Base-by-base conservation (phyloP, 352 stramenopile species). In the Pythium insidiosum region DNA sequence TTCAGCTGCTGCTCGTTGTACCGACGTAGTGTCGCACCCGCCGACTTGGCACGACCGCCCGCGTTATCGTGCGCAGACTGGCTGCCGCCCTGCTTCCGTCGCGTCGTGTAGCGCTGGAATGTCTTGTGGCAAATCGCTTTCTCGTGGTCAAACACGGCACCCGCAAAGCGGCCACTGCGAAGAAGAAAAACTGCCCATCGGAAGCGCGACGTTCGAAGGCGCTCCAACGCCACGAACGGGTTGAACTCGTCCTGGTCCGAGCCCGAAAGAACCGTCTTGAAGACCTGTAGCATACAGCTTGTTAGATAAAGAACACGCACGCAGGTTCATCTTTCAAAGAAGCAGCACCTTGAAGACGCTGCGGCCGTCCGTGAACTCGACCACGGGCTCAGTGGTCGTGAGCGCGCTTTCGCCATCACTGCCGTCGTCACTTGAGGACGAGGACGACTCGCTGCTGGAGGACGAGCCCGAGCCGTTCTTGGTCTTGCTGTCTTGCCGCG, bases 41-140 rank as follows among this genome's bases (percentile, higher is more conserved):
- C 82, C 0, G 84, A 96, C 53, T 97, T 97, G 29, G 90, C 84
- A 44, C 95, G 95, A 22, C 72, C 56, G 10, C 80, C 80, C 9
- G 68, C 55, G 1, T 58, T 63, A 47, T 98, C 93, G 36, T 92
- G 81, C 5, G 73, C 66, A 0, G 86, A 95, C 67, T 98, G 93
- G 11, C 76, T 84, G 5, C 93, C 94, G 19, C 93, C 93, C 56
- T 98, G 93, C 43, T 96, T 96, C 42, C 91, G 81, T 26, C 93
- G 78, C 5, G 92, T 84, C 6, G 93, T 98, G 66, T 98, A 98
- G 15, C 88, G 68, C 47, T 93, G 77, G 36, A 91, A 96, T 31
- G 89, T 92, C 59, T 93, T 95, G 61, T 98, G 93, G 31, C 76
- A 78, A 15, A 97, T 22, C 28, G 88, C 94, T 55, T 85, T 89